Evolutionary conservation across 495 filamentous ascomycete species (phyloP).

Genomic region (Alectoria sarmentosa): DNA sequence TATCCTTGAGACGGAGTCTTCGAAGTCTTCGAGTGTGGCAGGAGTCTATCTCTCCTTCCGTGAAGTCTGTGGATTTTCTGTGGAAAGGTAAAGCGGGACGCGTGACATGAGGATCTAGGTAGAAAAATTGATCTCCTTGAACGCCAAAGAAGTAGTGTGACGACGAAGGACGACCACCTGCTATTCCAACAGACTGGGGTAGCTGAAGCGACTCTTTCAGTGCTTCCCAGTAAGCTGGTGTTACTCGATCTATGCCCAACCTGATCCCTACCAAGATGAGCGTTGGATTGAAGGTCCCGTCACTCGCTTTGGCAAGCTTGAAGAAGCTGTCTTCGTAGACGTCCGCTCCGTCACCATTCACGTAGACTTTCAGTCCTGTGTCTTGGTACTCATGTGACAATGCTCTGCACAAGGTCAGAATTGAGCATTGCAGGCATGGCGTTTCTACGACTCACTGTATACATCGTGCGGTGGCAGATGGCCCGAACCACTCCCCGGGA

Average conservation of each 20-base stretch:
- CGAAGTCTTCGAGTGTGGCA: slow-evolving; percentile 85
- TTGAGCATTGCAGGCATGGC: too few species aligned
- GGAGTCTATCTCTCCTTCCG: slow-evolving; percentile 63
- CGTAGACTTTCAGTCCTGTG: slow-evolving; percentile 67
- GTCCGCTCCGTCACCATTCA: slow-evolving; percentile 81
- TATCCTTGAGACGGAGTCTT: slow-evolving; percentile 75
- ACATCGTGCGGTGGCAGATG: slow-evolving; percentile 93
- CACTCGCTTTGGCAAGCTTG: slow-evolving; percentile 58
- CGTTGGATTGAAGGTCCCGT: slow-evolving; percentile 66
- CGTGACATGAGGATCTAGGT: slow-evolving; percentile 87
- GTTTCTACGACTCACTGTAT: slow-evolving; percentile 64
- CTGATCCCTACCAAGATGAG: slow-evolving; percentile 82
- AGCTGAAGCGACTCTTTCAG: slow-evolving; percentile 74
- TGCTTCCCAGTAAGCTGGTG: slow-evolving; percentile 85
- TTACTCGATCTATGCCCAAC: slow-evolving; percentile 89
- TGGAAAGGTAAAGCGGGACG: slow-evolving; percentile 58
- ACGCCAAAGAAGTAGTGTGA: slow-evolving; percentile 97
- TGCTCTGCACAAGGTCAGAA: slow-evolving; percentile 47
- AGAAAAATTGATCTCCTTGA: slow-evolving; percentile 87
- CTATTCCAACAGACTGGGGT: slow-evolving; percentile 88
- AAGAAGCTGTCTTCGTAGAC: slow-evolving; percentile 87
- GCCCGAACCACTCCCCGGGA: slow-evolving; percentile 98
- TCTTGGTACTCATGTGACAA: slow-evolving; percentile 55
- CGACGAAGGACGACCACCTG: slow-evolving; percentile 87
- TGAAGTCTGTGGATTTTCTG: slow-evolving; percentile 46